A percentile compares a stretch with the other conserved stretches of the same genome.
phyloP scores from a whole-genome alignment of 2,329 filamentous ascomycete species.

The Paecilomyces sp. region DNA sequence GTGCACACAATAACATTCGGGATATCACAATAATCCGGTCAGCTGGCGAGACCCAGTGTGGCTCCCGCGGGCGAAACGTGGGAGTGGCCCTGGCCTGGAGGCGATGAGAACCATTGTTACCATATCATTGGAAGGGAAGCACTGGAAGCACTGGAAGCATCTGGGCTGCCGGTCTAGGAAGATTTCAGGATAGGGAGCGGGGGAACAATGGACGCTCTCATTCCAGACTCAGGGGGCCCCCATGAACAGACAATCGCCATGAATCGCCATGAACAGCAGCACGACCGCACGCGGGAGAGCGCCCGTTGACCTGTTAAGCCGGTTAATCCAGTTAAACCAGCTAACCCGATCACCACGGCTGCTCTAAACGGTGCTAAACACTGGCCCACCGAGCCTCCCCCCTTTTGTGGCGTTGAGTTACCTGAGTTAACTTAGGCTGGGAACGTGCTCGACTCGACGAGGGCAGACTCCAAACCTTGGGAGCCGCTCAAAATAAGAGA shows the following conservation, averaged over 20 bases:
- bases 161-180: neutral
- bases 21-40: neutral
- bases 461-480: neutral
- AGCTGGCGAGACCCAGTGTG: neutral
- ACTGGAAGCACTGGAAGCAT: neutral
- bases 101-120: neutral
- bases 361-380: too few species aligned
- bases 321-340: neutral
- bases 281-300: neutral
- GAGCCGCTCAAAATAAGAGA: constrained; percentile 1
- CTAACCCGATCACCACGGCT: neutral
- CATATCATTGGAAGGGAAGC: neutral
- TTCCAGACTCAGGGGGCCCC: neutral
- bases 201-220: neutral
- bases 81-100: neutral
- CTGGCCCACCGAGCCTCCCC: neutral
- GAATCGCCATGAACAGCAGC: neutral
- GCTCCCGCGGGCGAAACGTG: neutral
- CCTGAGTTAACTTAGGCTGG: neutral
- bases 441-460: constrained; percentile 1
- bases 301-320: neutral
- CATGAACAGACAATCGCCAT: too few species aligned
- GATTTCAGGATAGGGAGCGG: neutral
- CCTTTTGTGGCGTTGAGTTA: constrained; percentile 1
- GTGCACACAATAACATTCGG: neutral